phyloP scores from a whole-genome alignment of 495 filamentous ascomycete species.

The Aspergillus biplanus region DNA sequence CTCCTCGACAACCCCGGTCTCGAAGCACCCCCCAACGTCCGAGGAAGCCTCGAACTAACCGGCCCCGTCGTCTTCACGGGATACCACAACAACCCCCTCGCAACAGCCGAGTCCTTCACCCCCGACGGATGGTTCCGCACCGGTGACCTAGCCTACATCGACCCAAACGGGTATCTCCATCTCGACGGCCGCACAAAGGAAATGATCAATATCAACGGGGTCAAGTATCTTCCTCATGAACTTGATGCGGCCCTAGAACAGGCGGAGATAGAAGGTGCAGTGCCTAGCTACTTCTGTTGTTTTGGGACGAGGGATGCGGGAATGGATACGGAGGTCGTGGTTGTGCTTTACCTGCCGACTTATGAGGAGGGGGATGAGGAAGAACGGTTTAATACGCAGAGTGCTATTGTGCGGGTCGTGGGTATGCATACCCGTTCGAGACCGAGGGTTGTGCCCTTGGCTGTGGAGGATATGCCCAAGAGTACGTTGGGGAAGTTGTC shows the following conservation, averaged over 20 bases:
- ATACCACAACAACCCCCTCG: conserved; percentile 72
- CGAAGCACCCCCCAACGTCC: conserved; percentile 5
- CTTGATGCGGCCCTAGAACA: conserved; percentile 50
- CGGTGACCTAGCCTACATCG: conserved; percentile 69
- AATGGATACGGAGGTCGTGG: conserved; percentile 40
- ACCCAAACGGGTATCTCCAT: conserved; percentile 58
- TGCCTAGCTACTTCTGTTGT: conserved; percentile 29
- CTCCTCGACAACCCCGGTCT: neutral
- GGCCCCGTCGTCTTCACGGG: conserved; percentile 73
- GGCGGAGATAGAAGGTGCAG: conserved; percentile 33
- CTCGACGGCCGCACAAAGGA: conserved; percentile 60
- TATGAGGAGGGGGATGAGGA: neutral
- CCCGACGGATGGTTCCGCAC: conserved; percentile 82
- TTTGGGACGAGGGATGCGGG: conserved; percentile 34
- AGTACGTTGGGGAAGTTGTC: conserved; percentile 53
- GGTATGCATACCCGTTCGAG: conserved; percentile 20
- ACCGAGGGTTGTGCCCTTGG: conserved; percentile 25
- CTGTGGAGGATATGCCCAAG: conserved; percentile 15
- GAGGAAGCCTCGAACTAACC: conserved; percentile 32
- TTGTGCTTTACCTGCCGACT: conserved; percentile 35
- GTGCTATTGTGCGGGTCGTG: conserved; percentile 14
- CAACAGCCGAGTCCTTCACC: conserved; percentile 67
- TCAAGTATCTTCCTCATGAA: conserved; percentile 48
- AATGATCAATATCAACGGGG: conserved; percentile 57
- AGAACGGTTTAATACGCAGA: neutral